Base-by-base conservation (phyloP, 345 rosid species). In the Salix purpurea region DNA sequence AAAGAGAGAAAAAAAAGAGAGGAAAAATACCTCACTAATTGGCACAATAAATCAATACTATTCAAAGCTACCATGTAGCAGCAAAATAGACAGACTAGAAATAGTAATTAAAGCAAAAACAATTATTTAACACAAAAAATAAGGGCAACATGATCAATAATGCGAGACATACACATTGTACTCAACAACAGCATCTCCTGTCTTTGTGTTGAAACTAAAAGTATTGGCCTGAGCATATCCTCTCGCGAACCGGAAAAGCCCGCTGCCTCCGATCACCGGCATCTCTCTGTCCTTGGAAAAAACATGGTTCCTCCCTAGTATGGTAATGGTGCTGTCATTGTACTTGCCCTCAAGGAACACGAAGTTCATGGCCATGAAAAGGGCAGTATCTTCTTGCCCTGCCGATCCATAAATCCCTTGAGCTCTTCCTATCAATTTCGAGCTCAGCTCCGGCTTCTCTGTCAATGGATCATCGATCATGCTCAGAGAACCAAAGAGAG, bases 181-280 rank as follows among this genome's bases (percentile, higher is more conserved):
- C 81, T 84, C 86, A 61, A 86, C 78, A 21, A 76, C 77, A 68
- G 90, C 90, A 73, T 86, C 85, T 39, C 87, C 87, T 1, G 87
- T 70, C 26, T 70, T 77, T 4, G 0, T 36, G 67, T 85, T 78
- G 0, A 79, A 79, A 40, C 46, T 70, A 64, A 56, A 76, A 28
- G 91, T 89, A 15, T 83, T 76, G 18, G 85, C 88, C 75, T 83
- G 77, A 26, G 80, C 91, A 78, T 88, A 89, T 7, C 93, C 91
- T 77, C 90, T 83, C 15, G 91, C 90, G 61, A 88, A 89, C 69
- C 90, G 83, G 85, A 89, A 89, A 32, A 86, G 79, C 11, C 91
- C 90, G 36, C 87, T 88, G 13, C 93, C 93, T 68, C 91, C 93
- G 58, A 86, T 74, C 73, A 89, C 89, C 26, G 89, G 90, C 90